phyloP scores from a whole-genome alignment of 257 asterid genomes.

The Forsythia suspensa region DNA sequence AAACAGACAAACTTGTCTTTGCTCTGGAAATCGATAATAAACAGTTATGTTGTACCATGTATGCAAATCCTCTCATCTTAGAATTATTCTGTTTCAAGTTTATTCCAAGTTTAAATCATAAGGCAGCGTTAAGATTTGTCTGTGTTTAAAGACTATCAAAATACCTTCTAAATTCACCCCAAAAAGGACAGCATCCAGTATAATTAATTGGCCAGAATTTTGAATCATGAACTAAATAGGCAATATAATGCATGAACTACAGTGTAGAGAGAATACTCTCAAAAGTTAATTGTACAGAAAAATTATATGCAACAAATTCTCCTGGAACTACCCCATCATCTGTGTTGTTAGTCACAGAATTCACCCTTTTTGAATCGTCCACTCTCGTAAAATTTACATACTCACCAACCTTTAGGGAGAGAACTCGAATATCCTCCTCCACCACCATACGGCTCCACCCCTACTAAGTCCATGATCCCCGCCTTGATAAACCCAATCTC shows the following conservation, averaged over 20 bases:
- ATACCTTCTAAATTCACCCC: neutral
- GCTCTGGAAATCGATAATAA: no score
- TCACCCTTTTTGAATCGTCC: constrained; percentile 94
- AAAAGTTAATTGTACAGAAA: constrained; percentile 30
- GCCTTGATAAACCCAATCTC: constrained; percentile 70
- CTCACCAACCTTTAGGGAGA: constrained; percentile 67
- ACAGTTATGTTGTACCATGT: no score
- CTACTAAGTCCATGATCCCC: constrained; percentile 48
- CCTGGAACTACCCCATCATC: constrained; percentile 30
- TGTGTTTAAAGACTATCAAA: neutral
- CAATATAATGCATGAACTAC: constrained; percentile 4
- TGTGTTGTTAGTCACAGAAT: constrained; percentile 78
- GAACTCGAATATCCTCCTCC: constrained; percentile 65
- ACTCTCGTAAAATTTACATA: constrained; percentile 78
- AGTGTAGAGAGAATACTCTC: constrained; percentile 11
- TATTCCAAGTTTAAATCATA: no score
- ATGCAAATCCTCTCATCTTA: no score
- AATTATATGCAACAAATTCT: neutral
- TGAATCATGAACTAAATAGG: constrained; percentile 12
- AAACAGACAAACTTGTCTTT: no score
- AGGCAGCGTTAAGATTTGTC: no score
- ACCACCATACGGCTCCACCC: constrained; percentile 52
- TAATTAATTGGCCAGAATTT: neutral
- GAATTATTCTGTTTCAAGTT: no score
- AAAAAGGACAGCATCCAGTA: neutral